Evolutionary conservation across 164 flowering plant genomes (phyloP).

Genomic region (Chimonanthus salicifolius): DNA sequence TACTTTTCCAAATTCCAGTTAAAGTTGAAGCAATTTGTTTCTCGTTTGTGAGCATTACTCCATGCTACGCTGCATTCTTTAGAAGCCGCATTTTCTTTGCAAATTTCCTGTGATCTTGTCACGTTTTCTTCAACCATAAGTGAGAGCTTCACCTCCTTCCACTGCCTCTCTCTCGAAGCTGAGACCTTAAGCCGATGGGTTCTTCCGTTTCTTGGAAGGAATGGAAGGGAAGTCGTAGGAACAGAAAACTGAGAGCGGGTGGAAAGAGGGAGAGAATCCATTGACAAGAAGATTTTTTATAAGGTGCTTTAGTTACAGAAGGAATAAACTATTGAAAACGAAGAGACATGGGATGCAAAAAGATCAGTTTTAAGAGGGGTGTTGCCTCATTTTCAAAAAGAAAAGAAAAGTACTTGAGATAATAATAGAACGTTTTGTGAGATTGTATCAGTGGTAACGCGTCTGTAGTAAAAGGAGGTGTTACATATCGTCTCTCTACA

Average conservation of each 20-base stretch:
- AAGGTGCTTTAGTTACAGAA: no score
- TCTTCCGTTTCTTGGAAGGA: background rate
- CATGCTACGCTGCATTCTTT: background rate
- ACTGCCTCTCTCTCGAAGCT: background rate
- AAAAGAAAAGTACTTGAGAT: no score
- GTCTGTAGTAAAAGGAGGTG: no score
- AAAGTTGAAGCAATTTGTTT: no score
- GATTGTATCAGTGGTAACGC: no score
- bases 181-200: background rate
- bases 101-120: background rate
- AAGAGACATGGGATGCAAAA: no score
- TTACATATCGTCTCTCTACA: no score
- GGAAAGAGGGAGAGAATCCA: background rate
- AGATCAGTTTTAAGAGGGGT: no score
- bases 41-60: background rate
- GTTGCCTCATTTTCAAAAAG: no score
- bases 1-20: no score
- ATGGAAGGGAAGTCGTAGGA: background rate
- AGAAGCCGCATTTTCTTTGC: background rate
- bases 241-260: background rate
- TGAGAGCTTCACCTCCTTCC: background rate
- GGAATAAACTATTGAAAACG: no score
- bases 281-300: background rate
- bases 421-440: no score
- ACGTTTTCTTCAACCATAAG: background rate